A percentile compares a stretch with the other conserved stretches of the same genome.
phyloP scores from a whole-genome alignment of 208 protist species.

The Crithidia sp. region DNA sequence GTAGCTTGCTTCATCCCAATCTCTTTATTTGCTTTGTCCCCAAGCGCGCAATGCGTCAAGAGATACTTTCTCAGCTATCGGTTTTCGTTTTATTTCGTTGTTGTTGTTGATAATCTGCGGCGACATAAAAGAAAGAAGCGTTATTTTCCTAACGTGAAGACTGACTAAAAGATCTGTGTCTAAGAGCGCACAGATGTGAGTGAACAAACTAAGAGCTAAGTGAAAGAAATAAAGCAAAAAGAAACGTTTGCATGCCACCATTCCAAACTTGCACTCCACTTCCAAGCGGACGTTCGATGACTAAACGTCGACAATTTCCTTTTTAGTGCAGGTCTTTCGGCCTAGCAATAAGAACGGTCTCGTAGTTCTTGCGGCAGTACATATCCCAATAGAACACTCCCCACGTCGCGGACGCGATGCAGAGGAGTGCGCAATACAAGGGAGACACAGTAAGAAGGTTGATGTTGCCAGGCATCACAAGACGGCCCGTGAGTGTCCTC shows the following conservation, averaged over 20 bases:
- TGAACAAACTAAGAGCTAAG: conserved; percentile 24
- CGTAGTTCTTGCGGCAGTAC: conserved; percentile 81
- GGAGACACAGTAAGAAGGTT: conserved; percentile 83
- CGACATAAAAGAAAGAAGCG: conserved; percentile 9
- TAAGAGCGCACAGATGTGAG: conserved; percentile 14
- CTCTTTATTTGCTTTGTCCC: no score
- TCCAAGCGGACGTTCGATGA: no score
- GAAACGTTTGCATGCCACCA: background rate
- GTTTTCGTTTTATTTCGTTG: conserved; percentile 8
- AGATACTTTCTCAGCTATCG: no score
- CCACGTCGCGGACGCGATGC: conserved; percentile 64
- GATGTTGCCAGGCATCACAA: conserved; percentile 77
- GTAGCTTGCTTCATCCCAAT: no score
- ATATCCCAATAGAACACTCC: conserved; percentile 90
- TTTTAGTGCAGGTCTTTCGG: conserved; percentile 44
- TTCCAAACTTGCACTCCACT: background rate
- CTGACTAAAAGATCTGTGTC: conserved; percentile 23
- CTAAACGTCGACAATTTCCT: conserved; percentile 3
- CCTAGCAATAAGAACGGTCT: conserved; percentile 80
- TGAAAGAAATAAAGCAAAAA: conserved; percentile 8
- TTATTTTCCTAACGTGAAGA: conserved; percentile 17
- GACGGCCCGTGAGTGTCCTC: conserved; percentile 46
- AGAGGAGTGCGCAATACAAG: conserved; percentile 67
- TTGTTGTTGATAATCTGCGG: background rate
- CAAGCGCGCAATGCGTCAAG: no score